phyloP scores from a whole-genome alignment of 2,329 filamentous ascomycete species.

The Trichoderma koningiopsis region DNA sequence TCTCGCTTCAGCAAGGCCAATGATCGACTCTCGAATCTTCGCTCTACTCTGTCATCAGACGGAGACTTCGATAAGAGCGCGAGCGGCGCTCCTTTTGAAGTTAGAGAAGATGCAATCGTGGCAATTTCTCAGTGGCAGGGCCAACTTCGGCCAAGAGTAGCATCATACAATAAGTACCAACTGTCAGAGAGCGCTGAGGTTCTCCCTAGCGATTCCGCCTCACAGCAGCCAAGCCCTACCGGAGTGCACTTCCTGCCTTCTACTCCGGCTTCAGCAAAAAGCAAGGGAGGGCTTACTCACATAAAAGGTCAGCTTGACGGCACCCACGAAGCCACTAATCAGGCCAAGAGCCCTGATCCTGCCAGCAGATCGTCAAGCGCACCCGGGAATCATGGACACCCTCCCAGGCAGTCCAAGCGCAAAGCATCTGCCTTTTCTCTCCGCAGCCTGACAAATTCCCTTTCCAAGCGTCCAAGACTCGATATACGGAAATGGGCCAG shows the following conservation, averaged over 20 bases:
- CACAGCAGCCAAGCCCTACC: conserved; percentile 25
- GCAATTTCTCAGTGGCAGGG: conserved; percentile 35
- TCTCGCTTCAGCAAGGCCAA: conserved; percentile 36
- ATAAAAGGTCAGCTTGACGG: conserved; percentile 34
- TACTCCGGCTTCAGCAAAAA: neutral
- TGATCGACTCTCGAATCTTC: conserved; percentile 36
- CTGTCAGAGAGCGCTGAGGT: conserved; percentile 35
- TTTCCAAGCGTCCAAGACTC: conserved; percentile 35
- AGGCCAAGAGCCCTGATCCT: conserved; percentile 28
- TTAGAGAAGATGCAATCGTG: conserved; percentile 33
- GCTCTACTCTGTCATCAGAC: conserved; percentile 29
- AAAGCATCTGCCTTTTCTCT: conserved; percentile 39
- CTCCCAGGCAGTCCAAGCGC: conserved; percentile 35
- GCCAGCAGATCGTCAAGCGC: neutral
- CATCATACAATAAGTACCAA: conserved; percentile 34
- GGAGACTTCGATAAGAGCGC: conserved; percentile 19
- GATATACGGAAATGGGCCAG: conserved; percentile 37
- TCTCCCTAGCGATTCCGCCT: conserved; percentile 31
- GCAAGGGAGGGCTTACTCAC: neutral
- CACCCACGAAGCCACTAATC: conserved; percentile 26
- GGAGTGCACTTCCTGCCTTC: neutral
- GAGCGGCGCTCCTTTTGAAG: conserved; percentile 29
- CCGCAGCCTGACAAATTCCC: conserved; percentile 33
- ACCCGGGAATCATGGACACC: conserved; percentile 21
- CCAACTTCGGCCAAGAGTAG: conserved; percentile 28